Conservation (phyloP, 495 filamentous ascomycete species). For the Neurospora sp. region DNA sequence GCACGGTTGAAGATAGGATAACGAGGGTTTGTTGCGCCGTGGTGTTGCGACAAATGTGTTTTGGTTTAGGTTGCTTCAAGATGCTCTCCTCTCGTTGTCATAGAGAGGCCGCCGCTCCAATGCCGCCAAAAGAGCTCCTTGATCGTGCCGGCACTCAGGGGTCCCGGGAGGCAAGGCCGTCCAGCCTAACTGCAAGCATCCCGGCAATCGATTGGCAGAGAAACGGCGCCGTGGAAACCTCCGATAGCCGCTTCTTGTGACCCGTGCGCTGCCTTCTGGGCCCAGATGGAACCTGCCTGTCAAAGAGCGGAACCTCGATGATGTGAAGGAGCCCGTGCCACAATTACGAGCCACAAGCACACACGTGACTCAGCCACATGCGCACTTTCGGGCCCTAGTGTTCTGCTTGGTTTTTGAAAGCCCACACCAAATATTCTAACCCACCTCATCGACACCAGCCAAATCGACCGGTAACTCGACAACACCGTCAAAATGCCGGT, state of each 20-base stretch:
- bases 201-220: constrained; percentile 9
- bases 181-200: neutral
- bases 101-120: neutral
- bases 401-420: constrained; percentile 18
- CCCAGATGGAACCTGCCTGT: neutral
- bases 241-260: neutral
- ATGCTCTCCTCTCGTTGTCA: neutral
- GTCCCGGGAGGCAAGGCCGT: neutral
- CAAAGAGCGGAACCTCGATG: neutral
- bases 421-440: constrained; percentile 33
- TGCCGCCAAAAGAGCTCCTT: neutral
- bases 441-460: constrained; percentile 25
- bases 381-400: constrained; percentile 15
- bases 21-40: neutral
- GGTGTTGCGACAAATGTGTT: neutral
- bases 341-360: constrained; percentile 7
- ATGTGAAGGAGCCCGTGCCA: constrained; percentile 4
- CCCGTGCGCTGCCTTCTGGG: neutral
- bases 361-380: constrained; percentile 25
- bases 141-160: neutral
- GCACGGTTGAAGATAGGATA: neutral
- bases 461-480: constrained; percentile 29
- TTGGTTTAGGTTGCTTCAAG: neutral
- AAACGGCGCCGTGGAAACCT: neutral
- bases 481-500: constrained; percentile 75